Percentiles rank a stretch among this genome's conserved stretches.
Conservation (phyloP, 164 flowering plant genomes). For the Piper betle region DNA sequence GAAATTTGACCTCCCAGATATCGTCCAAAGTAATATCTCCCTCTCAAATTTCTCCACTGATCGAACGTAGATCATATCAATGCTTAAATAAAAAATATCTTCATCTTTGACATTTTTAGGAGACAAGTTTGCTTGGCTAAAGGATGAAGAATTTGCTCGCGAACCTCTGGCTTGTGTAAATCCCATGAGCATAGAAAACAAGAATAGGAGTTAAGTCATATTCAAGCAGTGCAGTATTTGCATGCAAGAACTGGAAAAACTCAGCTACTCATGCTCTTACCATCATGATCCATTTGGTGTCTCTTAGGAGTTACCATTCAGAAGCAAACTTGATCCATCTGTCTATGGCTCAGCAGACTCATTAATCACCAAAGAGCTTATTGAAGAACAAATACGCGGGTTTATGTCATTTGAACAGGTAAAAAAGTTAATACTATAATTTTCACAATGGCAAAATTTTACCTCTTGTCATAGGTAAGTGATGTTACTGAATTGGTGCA, state of each 20-base stretch:
- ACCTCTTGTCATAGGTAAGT: neutral
- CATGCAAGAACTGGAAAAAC: too few species aligned
- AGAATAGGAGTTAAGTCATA: neutral
- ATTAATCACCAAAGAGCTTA: slow-evolving; percentile 21
- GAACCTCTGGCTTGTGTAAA: slow-evolving; percentile 32
- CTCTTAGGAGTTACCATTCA: slow-evolving; percentile 31
- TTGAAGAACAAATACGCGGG: slow-evolving; percentile 21
- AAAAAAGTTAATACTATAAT: neutral
- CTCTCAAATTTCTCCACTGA: neutral
- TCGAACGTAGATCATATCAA: too few species aligned
- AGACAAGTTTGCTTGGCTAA: slow-evolving; percentile 30
- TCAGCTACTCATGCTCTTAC: neutral
- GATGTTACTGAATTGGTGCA: slow-evolving; percentile 8
- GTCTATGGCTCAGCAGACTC: slow-evolving; percentile 34
- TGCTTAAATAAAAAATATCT: neutral
- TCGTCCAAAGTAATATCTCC: slow-evolving; percentile 10
- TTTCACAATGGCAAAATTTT: neutral
- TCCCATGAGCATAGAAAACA: slow-evolving; percentile 11
- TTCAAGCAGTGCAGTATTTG: too few species aligned
- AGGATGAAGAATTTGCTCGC: slow-evolving; percentile 32
- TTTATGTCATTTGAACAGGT: slow-evolving; percentile 28
- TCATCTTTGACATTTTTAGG: slow-evolving; percentile 8
- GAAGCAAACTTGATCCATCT: slow-evolving; percentile 29
- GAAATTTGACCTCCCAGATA: slow-evolving; percentile 28
- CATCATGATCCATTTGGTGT: neutral